Percentiles rank a stretch among this genome's conserved stretches.
Evolutionary conservation across 2,329 filamentous ascomycete species (phyloP).

Genomic region (Coniochaeta sp.): DNA sequence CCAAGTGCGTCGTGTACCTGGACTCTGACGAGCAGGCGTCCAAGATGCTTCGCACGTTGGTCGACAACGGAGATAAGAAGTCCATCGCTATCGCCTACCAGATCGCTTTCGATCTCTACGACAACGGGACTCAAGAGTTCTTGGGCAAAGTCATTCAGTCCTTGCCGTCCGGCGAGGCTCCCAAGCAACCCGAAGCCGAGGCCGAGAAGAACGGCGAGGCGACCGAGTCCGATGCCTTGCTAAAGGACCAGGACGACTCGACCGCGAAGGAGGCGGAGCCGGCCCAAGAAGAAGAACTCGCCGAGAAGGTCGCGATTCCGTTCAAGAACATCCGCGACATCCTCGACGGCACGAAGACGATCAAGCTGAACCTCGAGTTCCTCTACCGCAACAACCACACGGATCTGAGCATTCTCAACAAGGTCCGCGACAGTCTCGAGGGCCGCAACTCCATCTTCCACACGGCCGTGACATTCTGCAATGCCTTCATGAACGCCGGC

Average conservation of each 20-base stretch:
- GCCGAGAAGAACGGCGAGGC: constrained; percentile 37
- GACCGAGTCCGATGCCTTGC: constrained; percentile 40
- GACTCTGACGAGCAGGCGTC: constrained; percentile 89
- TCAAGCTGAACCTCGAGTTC: constrained; percentile 93
- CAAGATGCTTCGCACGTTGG: constrained; percentile 72
- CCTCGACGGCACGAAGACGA: constrained; percentile 85
- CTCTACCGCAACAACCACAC: constrained; percentile 92
- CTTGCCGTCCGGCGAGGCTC: constrained; percentile 51
- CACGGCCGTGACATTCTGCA: constrained; percentile 92
- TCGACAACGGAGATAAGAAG: constrained; percentile 69
- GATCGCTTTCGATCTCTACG: constrained; percentile 95
- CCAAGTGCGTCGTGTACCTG: constrained; percentile 94
- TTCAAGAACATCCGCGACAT: constrained; percentile 60
- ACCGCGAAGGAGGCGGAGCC: constrained; percentile 33
- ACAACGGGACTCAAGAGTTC: constrained; percentile 98
- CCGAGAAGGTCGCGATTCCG: constrained; percentile 46
- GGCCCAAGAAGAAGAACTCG: constrained; percentile 43
- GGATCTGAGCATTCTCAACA: constrained; percentile 88
- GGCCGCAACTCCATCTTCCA: constrained; percentile 98
- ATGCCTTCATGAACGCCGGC: constrained; percentile 98
- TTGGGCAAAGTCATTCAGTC: constrained; percentile 80
- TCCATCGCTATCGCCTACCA: constrained; percentile 88
- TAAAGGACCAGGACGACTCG: constrained; percentile 29
- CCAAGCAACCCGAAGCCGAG: constrained; percentile 33
- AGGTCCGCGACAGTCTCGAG: constrained; percentile 90